phyloP scores from a whole-genome alignment of 768 basidiomycete species.

The Tephrocybe sp. region DNA sequence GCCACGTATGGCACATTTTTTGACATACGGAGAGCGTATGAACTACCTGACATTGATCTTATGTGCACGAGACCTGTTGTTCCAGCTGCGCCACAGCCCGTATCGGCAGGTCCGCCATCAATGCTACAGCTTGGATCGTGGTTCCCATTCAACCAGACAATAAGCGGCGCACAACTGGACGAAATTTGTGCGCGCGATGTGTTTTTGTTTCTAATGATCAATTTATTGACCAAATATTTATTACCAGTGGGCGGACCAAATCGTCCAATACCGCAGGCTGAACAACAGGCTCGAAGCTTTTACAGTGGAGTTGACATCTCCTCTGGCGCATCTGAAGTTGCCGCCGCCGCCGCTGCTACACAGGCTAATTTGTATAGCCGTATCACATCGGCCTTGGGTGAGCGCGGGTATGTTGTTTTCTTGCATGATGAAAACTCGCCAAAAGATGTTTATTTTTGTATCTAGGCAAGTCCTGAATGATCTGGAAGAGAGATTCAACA shows the following conservation, averaged over 20 bases:
- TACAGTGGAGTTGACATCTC: slow-evolving; percentile 6
- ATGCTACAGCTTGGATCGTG: slow-evolving; percentile 48
- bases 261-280: slow-evolving; percentile 48
- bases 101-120: slow-evolving; percentile 58
- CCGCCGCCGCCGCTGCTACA: slow-evolving; percentile 23
- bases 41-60: slow-evolving; percentile 54
- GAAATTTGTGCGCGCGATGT: slow-evolving; percentile 44
- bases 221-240: background rate
- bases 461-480: slow-evolving; percentile 61
- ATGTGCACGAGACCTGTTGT: slow-evolving; percentile 37
- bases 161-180: slow-evolving; percentile 64
- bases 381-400: slow-evolving; percentile 53
- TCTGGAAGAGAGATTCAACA: slow-evolving; percentile 61
- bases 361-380: slow-evolving; percentile 44
- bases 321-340: slow-evolving; percentile 16
- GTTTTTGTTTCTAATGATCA: background rate
- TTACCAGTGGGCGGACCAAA: slow-evolving; percentile 64
- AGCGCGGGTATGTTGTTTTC: slow-evolving; percentile 54
- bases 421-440: background rate
- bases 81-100: slow-evolving; percentile 62
- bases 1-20: slow-evolving; percentile 60
- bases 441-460: background rate
- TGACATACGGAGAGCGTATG: slow-evolving; percentile 50
- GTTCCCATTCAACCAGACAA: slow-evolving; percentile 48
- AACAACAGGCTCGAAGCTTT: slow-evolving; percentile 8